Base-by-base conservation (phyloP, 1,284 basidiomycete genomes). In the Clitocybe nebularis region DNA sequence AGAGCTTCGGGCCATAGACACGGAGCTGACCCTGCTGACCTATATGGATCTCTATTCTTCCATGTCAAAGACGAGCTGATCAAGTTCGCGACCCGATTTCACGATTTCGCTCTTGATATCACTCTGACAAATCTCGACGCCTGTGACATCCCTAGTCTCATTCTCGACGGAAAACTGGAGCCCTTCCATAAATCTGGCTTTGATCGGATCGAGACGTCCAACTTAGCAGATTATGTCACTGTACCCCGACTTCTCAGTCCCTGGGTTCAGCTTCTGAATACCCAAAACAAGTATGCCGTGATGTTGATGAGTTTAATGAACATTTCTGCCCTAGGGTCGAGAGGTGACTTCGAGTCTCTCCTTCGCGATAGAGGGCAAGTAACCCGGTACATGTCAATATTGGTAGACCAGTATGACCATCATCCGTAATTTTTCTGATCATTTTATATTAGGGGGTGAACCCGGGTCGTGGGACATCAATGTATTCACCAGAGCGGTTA, bases 11-110 rank as follows among this genome's bases (percentile, higher is more conserved):
- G 67, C 2, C 36, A 51, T n/a, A 53, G 50, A 30, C 51, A 61
- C 36, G 64, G 64, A 0, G 40, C 66, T 17, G 58, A 63, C 33
- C 53, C 62, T 14, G 53, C 55, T 4, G 69, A 73, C 49, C 61
- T 68, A 40, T 57, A 68, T 14, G 69, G 69, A 3, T 67, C 62
- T 37, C 63, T 73, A 32, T 73, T 71, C 57, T 71, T 72, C 49
- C 63, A 73, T 51, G 51, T 71, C 51, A 70, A 70, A 48, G 54
- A 62, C 41, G 57, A 70, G 44, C 56, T 73, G 20, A 56, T 52
- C 3, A 61, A 62, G 38, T 71, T 73, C 47, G 62, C 63, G 16
- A 44, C 48, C 26, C 63, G 68, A 4, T 49, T 71, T 21, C 61
- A 62, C 44, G 55, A 63, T 34, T 56, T 63, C 39, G 40, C 59